Conservation (phyloP, 345 rosid genomes). For the Linum trigynum region DNA sequence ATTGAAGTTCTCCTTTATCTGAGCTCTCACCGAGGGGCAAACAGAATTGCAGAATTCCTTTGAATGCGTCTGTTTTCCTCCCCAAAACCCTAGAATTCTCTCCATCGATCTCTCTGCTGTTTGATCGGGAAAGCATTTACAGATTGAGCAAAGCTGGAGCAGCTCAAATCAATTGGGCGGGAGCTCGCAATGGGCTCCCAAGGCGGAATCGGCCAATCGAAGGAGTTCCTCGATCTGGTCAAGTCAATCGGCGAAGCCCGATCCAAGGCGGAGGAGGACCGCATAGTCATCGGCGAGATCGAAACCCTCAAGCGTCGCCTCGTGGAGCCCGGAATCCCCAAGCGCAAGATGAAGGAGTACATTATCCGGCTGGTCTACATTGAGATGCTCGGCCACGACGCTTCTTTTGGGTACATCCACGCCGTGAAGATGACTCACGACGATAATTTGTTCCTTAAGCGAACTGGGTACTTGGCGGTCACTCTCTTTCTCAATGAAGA, state of each 20-base stretch:
- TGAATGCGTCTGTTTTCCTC: too few relatives aligned
- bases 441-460: slow-evolving; percentile 62
- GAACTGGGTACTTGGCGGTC: slow-evolving; percentile 93
- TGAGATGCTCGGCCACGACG: slow-evolving; percentile 98
- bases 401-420: slow-evolving; percentile 95
- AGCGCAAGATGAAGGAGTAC: slow-evolving; percentile 92
- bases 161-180: slow-evolving; percentile 87
- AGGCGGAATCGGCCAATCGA: slow-evolving; percentile 91
- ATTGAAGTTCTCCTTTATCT: too few relatives aligned
- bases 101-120: too few relatives aligned
- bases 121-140: not conserved
- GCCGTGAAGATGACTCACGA: slow-evolving; percentile 99
- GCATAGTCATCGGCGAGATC: slow-evolving; percentile 86
- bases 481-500: slow-evolving; percentile 89
- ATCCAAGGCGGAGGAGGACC: slow-evolving; percentile 97
- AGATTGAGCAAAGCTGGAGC: slow-evolving; percentile 47
- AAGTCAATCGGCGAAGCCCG: slow-evolving; percentile 98
- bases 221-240: slow-evolving; percentile 91
- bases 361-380: slow-evolving; percentile 76
- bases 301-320: slow-evolving; percentile 80
- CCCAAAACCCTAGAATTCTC: too few relatives aligned
- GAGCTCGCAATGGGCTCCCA: slow-evolving; percentile 99
- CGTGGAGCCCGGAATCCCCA: slow-evolving; percentile 79
- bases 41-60: too few relatives aligned
- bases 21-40: too few relatives aligned